Evolutionary conservation across 1,284 basidiomycete species (phyloP).

Genomic region (Mycena citricolor): DNA sequence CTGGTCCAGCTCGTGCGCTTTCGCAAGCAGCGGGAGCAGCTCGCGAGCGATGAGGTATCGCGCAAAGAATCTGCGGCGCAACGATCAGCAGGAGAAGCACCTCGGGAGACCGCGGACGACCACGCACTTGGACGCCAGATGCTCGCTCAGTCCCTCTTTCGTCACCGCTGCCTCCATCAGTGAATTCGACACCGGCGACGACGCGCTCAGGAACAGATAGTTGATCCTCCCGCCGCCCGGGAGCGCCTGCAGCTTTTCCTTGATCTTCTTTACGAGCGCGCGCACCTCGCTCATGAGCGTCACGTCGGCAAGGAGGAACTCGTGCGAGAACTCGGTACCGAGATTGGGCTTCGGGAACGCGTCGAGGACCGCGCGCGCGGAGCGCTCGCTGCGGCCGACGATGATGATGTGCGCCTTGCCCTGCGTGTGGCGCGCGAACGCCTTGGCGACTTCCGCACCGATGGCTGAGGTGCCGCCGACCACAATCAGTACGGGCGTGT

Average conservation of each 20-base stretch:
- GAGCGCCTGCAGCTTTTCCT: too few species aligned
- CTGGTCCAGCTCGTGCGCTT: slow-evolving; percentile 1
- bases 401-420: slow-evolving; percentile 34
- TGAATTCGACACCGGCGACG: too few species aligned
- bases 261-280: too few species aligned
- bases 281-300: slow-evolving; percentile 8
- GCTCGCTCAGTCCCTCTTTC: too few species aligned
- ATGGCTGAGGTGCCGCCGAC: slow-evolving; percentile 40
- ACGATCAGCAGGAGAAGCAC: too few species aligned
- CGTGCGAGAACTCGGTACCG: neutral
- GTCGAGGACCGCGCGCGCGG: slow-evolving; percentile 34
- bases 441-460: slow-evolving; percentile 32
- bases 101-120: too few species aligned
- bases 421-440: slow-evolving; percentile 30
- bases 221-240: too few species aligned
- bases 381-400: slow-evolving; percentile 33
- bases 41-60: slow-evolving; percentile 8
- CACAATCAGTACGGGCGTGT: slow-evolving; percentile 34
- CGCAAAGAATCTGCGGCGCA: slow-evolving; percentile 4
- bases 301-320: slow-evolving; percentile 7
- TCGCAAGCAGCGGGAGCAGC: slow-evolving; percentile 2
- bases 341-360: slow-evolving; percentile 2
- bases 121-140: too few species aligned
- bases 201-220: too few species aligned
- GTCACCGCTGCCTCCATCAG: too few species aligned